These are phyloP conservation scores for Biscutella laevigata DNA, from an alignment of 441 rosid genomes.

Conservation along the genomic window DNA sequence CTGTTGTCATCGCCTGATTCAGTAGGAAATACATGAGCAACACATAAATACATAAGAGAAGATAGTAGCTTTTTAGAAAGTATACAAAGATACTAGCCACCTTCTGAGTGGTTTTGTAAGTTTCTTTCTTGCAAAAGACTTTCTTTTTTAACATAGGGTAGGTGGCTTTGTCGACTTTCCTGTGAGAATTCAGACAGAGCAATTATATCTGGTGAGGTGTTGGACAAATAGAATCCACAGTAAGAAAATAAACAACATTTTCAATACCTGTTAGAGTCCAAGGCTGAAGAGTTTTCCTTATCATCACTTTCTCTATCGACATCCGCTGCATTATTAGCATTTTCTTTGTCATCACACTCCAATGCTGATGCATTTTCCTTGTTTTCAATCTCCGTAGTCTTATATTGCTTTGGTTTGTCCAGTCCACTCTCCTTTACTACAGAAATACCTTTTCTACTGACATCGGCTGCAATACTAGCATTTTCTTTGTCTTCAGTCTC, in stretches of 20 bases:
- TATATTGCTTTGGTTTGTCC: no score
- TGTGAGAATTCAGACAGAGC: slow-evolving; percentile 20
- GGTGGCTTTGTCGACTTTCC: slow-evolving; percentile 23
- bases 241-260: background rate
- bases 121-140: slow-evolving; percentile 33
- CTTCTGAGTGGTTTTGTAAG: slow-evolving; percentile 30
- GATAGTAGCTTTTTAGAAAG: background rate
- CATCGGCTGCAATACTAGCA: no score
- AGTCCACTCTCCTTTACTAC: no score
- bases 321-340: slow-evolving; percentile 8
- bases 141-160: slow-evolving; percentile 24
- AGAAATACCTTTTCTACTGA: no score
- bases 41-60: slow-evolving; percentile 8
- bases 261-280: slow-evolving; percentile 46
- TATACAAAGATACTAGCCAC: slow-evolving; percentile 17
- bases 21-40: no score
- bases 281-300: slow-evolving; percentile 44
- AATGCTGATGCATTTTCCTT: slow-evolving; percentile 16
- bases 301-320: slow-evolving; percentile 21
- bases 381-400: no score
- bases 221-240: background rate
- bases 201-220: background rate
- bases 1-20: slow-evolving; percentile 33
- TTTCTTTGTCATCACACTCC: slow-evolving; percentile 19
- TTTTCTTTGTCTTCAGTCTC: no score